phyloP scores from a whole-genome alignment of 202 grass and related monocot species.

The Elaeis oleifera region DNA sequence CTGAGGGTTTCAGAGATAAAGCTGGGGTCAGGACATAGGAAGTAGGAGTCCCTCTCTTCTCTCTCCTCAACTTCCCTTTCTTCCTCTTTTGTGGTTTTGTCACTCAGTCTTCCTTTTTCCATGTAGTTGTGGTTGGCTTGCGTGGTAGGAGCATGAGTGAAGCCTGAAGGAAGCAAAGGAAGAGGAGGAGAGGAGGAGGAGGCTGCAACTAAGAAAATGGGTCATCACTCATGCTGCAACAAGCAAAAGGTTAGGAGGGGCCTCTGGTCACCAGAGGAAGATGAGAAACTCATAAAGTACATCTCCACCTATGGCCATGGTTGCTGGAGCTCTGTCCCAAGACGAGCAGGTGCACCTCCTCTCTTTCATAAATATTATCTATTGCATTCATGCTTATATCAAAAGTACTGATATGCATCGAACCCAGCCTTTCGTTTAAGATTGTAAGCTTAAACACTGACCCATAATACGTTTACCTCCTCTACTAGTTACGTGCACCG shows the following conservation, averaged over 20 bases:
- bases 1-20: too few species aligned
- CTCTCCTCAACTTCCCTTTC: too few species aligned
- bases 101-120: neutral
- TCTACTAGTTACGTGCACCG: neutral
- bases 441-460: too few species aligned
- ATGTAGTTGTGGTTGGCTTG: neutral
- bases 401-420: neutral
- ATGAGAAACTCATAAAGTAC: constrained; percentile 88
- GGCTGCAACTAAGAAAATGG: constrained; percentile 30
- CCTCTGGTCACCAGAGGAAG: constrained; percentile 97
- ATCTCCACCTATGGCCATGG: constrained; percentile 85
- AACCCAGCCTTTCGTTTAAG: too few species aligned
- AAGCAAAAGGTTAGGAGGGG: constrained; percentile 98
- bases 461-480: too few species aligned
- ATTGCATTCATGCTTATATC: neutral
- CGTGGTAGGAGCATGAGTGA: neutral
- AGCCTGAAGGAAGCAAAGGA: constrained; percentile 9
- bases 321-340: constrained; percentile 97
- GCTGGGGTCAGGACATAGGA: too few species aligned
- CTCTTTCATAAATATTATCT: neutral
- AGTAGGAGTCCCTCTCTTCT: too few species aligned
- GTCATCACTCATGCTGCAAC: constrained; percentile 99
- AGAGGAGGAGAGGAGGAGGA: constrained; percentile 10
- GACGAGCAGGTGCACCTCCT: constrained; percentile 42
- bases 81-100: too few species aligned